Evolutionary conservation across 768 basidiomycete genomes (phyloP), one percentile per base, ranked within the genome.

Genomic region (Lactarius deliciosus): DNA sequence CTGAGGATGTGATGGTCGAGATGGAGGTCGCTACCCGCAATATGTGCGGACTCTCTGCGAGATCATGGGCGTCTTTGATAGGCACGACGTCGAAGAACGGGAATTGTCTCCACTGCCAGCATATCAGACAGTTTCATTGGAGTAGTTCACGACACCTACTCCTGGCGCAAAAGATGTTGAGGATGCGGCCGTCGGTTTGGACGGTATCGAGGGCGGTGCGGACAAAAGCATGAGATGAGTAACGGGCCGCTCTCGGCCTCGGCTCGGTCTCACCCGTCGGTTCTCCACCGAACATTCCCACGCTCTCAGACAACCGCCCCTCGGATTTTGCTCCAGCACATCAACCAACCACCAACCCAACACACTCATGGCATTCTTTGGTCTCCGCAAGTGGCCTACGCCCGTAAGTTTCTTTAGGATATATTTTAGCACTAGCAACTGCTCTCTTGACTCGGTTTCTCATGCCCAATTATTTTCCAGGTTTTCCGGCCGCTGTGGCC

Each of bases 71-170:
- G 72, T 94, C 93, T 75, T 87, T 92, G 68, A 95, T 86, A 13
- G 86, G 83, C 5, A 85, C 82, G 15, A 83, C 80, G 69, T 94
- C 88, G 73, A 97, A 98, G 85, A 97, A 97, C 3, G 87, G 81
- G 79, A 96, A 96, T 73, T 94, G 91, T 59, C 90, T 84, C 86
- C 90, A 93, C 92, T 96, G 40, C 22, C 8, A 32, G 28, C 16
- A n/a, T 20, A 30, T 61, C 54, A 68, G 67, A 66, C 22, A 28
- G 16, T 5, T 16, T 25, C 30, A 28, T 3, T 3, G 16, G 10
- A 30, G 13, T 2, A 22, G 13, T 34, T 6, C 2, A 25, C 5
- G 0, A 1, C 11, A 61, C 67, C 3, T 58, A 65, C 67, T 38
- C 64, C 67, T 3, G 68, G 67, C n/a, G 68, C 69, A 25, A 43